These are phyloP conservation scores for Epichloe glyceriae DNA, from an alignment of 2,329 filamentous ascomycete species.

Conservation along the genomic window DNA sequence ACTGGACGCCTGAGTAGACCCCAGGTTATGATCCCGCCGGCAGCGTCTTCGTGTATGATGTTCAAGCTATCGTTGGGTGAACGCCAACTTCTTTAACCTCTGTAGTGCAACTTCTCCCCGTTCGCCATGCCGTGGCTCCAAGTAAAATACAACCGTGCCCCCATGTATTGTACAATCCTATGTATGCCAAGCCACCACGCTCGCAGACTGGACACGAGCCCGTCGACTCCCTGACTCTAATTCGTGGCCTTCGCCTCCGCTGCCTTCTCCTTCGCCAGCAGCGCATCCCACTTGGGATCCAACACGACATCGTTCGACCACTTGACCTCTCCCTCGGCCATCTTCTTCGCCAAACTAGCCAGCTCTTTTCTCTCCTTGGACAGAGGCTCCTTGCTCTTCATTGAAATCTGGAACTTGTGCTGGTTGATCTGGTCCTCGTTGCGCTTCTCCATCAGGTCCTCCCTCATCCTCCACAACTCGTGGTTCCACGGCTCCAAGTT, in stretches of 20 bases:
- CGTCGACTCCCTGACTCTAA: not conserved
- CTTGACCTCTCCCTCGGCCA: conserved; percentile 45
- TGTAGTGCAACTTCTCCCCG: not conserved
- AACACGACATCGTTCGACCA: conserved; percentile 41
- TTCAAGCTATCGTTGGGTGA: no score
- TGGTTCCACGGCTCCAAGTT: conserved; percentile 53
- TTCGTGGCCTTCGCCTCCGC: conserved; percentile 11
- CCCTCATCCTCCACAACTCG: conserved; percentile 39
- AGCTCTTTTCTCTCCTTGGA: conserved; percentile 31
- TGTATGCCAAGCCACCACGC: no score
- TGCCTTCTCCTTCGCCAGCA: conserved; percentile 14
- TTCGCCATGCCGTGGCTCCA: not conserved
- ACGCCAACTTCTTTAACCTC: not conserved
- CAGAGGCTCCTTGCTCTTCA: conserved; percentile 29
- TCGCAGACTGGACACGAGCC: no score
- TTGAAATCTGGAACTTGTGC: conserved; percentile 21
- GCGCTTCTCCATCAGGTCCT: conserved; percentile 31
- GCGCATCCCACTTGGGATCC: conserved; percentile 33
- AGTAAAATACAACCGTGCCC: conserved; percentile 20
- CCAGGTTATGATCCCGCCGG: not conserved
- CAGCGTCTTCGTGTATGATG: no score
- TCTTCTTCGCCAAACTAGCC: conserved; percentile 49
- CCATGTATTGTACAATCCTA: conserved; percentile 15
- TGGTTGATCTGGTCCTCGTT: conserved; percentile 21
- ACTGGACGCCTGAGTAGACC: conserved; percentile 27